These are phyloP conservation scores for Aspergillus taichungensis DNA, from an alignment of 495 filamentous ascomycete species.

Conservation along the genomic window DNA sequence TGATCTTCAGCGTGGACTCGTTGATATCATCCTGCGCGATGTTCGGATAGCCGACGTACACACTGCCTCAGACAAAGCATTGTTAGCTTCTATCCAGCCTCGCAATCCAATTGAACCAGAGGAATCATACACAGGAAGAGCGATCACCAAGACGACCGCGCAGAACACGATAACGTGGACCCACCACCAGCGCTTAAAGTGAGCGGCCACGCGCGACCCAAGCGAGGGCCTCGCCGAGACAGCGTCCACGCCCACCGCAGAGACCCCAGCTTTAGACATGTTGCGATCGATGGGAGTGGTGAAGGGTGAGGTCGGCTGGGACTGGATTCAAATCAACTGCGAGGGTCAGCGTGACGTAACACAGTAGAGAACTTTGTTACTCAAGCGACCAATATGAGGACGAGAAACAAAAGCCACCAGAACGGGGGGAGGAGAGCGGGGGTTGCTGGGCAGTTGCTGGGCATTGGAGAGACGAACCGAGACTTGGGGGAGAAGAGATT, in stretches of 20 bases:
- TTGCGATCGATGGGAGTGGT: too few relatives aligned
- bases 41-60: conserved; percentile 64
- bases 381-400: neutral
- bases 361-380: neutral
- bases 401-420: neutral
- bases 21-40: conserved; percentile 64
- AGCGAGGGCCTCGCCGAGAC: conserved; percentile 22
- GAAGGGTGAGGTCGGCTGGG: too few relatives aligned
- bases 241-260: conserved; percentile 6
- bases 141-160: conserved; percentile 48
- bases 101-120: neutral
- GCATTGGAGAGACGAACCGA: too few relatives aligned
- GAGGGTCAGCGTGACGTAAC: neutral
- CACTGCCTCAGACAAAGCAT: conserved; percentile 31
- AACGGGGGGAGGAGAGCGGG: too few relatives aligned
- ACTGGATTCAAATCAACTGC: too few relatives aligned
- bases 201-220: conserved; percentile 27
- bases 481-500: too few relatives aligned
- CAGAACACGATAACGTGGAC: conserved; percentile 52
- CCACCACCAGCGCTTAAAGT: conserved; percentile 65
- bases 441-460: too few relatives aligned
- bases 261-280: conserved; percentile 14
- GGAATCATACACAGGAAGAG: conserved; percentile 56
- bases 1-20: conserved; percentile 51
- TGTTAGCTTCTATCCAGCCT: neutral